Percentiles rank a stretch among this genome's conserved stretches.
Conservation (phyloP, 805 yeast species). For the Saturnispora zaruensis region DNA sequence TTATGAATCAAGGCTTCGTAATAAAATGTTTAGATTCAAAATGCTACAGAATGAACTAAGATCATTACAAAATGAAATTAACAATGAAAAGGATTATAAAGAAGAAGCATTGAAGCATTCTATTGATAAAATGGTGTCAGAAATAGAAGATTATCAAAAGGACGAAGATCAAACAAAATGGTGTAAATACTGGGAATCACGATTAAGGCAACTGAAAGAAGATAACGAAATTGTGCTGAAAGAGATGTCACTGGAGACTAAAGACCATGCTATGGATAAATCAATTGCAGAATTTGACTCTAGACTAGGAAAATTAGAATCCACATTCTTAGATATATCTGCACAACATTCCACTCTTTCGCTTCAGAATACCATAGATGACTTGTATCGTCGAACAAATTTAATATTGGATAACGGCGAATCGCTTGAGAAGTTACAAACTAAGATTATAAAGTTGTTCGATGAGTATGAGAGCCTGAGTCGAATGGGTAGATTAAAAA, state of each 20-base stretch:
- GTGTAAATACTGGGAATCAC: constrained; percentile 10
- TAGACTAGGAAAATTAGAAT: constrained; percentile 15
- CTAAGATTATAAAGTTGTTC: constrained; percentile 12
- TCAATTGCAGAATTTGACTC: constrained; percentile 7
- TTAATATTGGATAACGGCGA: constrained; percentile 16
- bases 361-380: constrained; percentile 21
- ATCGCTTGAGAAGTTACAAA: constrained; percentile 13
- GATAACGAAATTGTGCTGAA: not conserved
- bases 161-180: constrained; percentile 2
- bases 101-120: not conserved
- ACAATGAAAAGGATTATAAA: constrained; percentile 2
- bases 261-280: not conserved
- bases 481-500: constrained; percentile 8
- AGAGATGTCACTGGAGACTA: not conserved
- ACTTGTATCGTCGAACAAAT: constrained; percentile 19
- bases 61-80: constrained; percentile 10
- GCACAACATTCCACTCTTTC: constrained; percentile 8
- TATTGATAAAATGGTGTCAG: constrained; percentile 4
- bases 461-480: constrained; percentile 10
- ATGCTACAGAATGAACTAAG: constrained; percentile 10
- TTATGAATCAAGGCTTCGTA: not conserved
- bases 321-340: not conserved
- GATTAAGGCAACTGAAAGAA: not conserved
- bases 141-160: constrained; percentile 1
- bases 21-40: constrained; percentile 9